Percentiles rank a stretch among this genome's conserved stretches.
Conservation (phyloP, 805 yeast genomes). For the Myxozyma monticola region DNA sequence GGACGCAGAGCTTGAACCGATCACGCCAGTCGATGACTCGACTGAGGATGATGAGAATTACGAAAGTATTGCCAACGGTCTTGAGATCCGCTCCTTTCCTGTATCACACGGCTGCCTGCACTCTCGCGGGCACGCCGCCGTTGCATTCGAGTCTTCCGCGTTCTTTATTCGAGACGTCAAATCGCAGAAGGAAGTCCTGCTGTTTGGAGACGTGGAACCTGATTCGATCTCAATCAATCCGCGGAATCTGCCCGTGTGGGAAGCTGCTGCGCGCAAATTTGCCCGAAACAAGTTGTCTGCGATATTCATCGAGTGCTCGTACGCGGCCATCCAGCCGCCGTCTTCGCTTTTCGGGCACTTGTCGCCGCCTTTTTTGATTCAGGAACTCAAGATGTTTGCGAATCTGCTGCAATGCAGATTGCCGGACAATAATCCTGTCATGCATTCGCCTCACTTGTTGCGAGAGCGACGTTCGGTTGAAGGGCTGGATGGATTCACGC, state of each 20-base stretch:
- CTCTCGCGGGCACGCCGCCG: conserved; percentile 17
- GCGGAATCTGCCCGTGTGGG: conserved; percentile 56
- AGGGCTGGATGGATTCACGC: too few species aligned
- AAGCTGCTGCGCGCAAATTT: conserved; percentile 50
- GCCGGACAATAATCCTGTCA: too few species aligned
- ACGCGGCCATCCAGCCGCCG: conserved; percentile 46
- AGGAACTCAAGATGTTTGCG: conserved; percentile 53
- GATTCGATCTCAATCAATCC: conserved; percentile 50
- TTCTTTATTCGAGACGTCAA: conserved; percentile 51
- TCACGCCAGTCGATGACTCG: conserved; percentile 11
- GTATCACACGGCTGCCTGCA: conserved; percentile 42
- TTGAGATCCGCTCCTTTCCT: conserved; percentile 30
- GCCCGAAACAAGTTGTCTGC: conserved; percentile 47
- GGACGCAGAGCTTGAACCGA: not conserved
- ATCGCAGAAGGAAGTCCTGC: conserved; percentile 46
- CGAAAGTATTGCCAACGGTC: conserved; percentile 14
- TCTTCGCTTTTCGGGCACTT: conserved; percentile 75
- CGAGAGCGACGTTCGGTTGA: too few species aligned
- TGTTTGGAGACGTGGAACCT: conserved; percentile 85
- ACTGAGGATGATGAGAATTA: conserved; percentile 20
- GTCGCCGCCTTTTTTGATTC: conserved; percentile 62
- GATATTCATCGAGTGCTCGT: conserved; percentile 78
- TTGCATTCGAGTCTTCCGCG: conserved; percentile 53
- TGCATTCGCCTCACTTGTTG: too few species aligned
- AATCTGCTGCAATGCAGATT: conserved; percentile 32